A percentile compares a stretch with the other conserved stretches of the same genome.
phyloP scores from a whole-genome alignment of 306 rosid species.

The Vicia villosa region DNA sequence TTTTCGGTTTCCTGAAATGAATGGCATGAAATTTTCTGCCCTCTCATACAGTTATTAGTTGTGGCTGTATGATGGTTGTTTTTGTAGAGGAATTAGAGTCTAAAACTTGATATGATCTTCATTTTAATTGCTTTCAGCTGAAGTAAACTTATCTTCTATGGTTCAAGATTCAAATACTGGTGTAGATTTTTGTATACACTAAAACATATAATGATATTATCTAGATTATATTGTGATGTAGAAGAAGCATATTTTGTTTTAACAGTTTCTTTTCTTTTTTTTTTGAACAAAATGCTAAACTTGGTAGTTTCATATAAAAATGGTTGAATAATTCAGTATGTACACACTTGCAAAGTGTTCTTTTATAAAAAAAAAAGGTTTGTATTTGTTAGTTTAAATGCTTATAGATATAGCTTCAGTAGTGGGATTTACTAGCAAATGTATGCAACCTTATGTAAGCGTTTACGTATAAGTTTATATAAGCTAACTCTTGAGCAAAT shows the following conservation, averaged over 20 bases:
- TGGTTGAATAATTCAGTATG: background rate
- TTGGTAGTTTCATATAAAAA: background rate
- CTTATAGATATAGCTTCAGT: background rate
- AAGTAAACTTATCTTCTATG: conserved; percentile 25
- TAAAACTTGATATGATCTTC: conserved; percentile 23
- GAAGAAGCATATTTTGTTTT: conserved; percentile 1
- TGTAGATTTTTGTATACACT: conserved; percentile 33
- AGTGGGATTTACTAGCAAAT: too few relatives aligned
- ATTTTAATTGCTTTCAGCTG: conserved; percentile 27
- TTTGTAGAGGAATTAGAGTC: conserved; percentile 29
- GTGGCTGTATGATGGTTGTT: conserved; percentile 22
- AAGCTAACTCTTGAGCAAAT: too few relatives aligned
- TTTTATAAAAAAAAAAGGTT: background rate
- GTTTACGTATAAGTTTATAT: too few relatives aligned
- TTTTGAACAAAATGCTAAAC: background rate
- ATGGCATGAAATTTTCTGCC: background rate
- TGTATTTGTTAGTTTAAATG: background rate
- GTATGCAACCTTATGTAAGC: too few relatives aligned
- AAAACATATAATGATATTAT: conserved; percentile 8
- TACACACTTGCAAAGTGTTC: background rate
- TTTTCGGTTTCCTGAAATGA: background rate
- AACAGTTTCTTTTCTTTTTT: background rate
- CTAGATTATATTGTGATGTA: background rate
- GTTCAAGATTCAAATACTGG: background rate
- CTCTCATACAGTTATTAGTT: conserved; percentile 12